Percentiles rank a stretch among this genome's conserved stretches.
These are phyloP conservation scores for Metarhizium brunneum DNA, from an alignment of 2,329 filamentous ascomycete species.

Conservation along the genomic window DNA sequence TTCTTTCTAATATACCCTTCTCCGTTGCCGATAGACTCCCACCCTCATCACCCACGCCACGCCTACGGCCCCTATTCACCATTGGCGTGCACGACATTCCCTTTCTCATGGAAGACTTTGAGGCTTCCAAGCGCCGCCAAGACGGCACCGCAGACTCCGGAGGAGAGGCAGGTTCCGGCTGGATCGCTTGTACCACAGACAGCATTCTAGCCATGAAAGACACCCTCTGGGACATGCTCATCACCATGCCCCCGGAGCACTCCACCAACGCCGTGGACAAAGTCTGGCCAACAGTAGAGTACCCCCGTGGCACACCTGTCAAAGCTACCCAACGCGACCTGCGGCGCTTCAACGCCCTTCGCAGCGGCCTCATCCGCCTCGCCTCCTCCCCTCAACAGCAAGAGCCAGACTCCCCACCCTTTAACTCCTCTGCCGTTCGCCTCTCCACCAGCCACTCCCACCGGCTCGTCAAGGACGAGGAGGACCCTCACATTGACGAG, in stretches of 20 bases:
- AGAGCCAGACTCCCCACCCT: slow-evolving; percentile 18
- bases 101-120: slow-evolving; percentile 56
- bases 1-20: slow-evolving; percentile 79
- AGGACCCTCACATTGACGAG: slow-evolving; percentile 41
- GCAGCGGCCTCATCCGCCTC: slow-evolving; percentile 49
- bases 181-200: slow-evolving; percentile 94
- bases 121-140: slow-evolving; percentile 30
- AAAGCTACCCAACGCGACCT: slow-evolving; percentile 88
- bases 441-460: slow-evolving; percentile 17
- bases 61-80: slow-evolving; percentile 79
- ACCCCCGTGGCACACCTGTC: slow-evolving; percentile 52
- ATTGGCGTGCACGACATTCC: slow-evolving; percentile 91
- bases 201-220: slow-evolving; percentile 83
- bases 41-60: slow-evolving; percentile 47
- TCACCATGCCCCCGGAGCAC: slow-evolving; percentile 65
- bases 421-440: slow-evolving; percentile 16
- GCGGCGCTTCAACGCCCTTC: slow-evolving; percentile 65
- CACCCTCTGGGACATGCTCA: slow-evolving; percentile 79
- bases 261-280: slow-evolving; percentile 48
- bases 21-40: slow-evolving; percentile 63
- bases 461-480: slow-evolving; percentile 23
- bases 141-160: slow-evolving; percentile 27
- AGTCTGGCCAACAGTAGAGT: slow-evolving; percentile 69
- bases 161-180: slow-evolving; percentile 52
- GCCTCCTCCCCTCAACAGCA: slow-evolving; percentile 15